A percentile compares a stretch with the other conserved stretches of the same genome.
These are phyloP conservation scores for Chlorokybus atmophyticus DNA, from an alignment of 139 green algal species.

Conservation along the genomic window DNA sequence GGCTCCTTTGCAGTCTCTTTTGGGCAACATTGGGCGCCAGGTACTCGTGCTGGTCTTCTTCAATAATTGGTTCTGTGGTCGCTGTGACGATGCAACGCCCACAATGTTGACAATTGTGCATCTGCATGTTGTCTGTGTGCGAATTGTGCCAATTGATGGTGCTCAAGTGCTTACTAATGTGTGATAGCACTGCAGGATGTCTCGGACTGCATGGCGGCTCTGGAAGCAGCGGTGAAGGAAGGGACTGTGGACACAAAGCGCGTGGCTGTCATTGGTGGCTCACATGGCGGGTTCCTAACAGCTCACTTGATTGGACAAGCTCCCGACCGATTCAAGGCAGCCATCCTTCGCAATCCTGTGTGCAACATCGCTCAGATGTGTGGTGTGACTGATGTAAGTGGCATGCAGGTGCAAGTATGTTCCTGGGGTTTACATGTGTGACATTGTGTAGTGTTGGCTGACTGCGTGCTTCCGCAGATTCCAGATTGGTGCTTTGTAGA, in stretches of 20 bases:
- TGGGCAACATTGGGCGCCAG: conserved; percentile 39
- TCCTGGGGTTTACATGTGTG: too few relatives aligned
- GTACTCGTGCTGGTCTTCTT: conserved; percentile 1
- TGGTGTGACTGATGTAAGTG: conserved; percentile 27
- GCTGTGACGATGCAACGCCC: too few relatives aligned
- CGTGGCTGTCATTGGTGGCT: conserved; percentile 66
- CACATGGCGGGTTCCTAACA: conserved; percentile 77
- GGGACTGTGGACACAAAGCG: conserved; percentile 20
- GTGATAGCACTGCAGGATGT: conserved; percentile 49
- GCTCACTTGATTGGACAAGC: conserved; percentile 70
- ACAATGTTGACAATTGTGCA: conserved; percentile 7
- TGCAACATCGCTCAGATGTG: conserved; percentile 71
- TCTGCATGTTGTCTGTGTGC: too few relatives aligned
- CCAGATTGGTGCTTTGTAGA: conserved; percentile 86
- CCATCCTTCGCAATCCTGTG: conserved; percentile 80
- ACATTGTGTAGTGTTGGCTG: too few relatives aligned
- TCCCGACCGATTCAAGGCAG: conserved; percentile 35
- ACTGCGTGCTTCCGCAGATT: too few relatives aligned
- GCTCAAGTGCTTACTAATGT: too few relatives aligned
- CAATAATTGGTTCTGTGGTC: too few relatives aligned
- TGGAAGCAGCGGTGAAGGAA: conserved; percentile 28
- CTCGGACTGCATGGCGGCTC: conserved; percentile 62
- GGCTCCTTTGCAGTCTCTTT: conserved; percentile 57
- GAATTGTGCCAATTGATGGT: too few relatives aligned
- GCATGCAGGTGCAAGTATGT: too few relatives aligned